Evolutionary conservation across 2,329 filamentous ascomycete species (phyloP).

Genomic region (Xylaria sp.): DNA sequence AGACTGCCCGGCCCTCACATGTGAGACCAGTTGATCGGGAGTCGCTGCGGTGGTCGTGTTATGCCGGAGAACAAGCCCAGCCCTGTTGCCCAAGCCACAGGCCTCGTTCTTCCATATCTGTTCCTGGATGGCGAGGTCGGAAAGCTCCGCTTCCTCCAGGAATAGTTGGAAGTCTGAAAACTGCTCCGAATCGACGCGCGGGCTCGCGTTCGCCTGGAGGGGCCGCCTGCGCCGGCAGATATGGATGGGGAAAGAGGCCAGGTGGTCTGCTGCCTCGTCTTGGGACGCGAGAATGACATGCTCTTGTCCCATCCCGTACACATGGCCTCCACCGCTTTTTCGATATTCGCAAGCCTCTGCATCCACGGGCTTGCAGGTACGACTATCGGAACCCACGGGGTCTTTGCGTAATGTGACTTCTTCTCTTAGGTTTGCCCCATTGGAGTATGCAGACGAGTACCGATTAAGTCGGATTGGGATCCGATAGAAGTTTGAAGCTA

Average conservation of each 20-base stretch:
- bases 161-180: conserved; percentile 8
- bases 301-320: too few relatives aligned
- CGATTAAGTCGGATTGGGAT: too few relatives aligned
- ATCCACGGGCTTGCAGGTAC: too few relatives aligned
- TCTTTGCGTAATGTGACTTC: too few relatives aligned
- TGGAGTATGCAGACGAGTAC: too few relatives aligned
- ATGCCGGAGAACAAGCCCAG: not conserved
- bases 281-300: conserved; percentile 8
- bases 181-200: conserved; percentile 8
- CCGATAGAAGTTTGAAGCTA: too few relatives aligned
- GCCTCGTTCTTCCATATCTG: conserved; percentile 10
- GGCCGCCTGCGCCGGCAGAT: conserved; percentile 4
- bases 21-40: not conserved
- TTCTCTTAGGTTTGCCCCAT: too few relatives aligned
- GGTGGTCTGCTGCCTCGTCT: not conserved
- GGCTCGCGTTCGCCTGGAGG: conserved; percentile 4
- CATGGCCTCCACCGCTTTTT: too few relatives aligned
- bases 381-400: too few relatives aligned
- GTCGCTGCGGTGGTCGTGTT: not conserved
- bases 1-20: not conserved
- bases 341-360: too few relatives aligned
- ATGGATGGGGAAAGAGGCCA: not conserved
- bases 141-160: conserved; percentile 9
- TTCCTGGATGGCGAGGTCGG: conserved; percentile 6
- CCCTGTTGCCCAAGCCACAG: not conserved